Base-by-base conservation (phyloP, 1,139 yeast genomes). In the Candida smagusa region DNA sequence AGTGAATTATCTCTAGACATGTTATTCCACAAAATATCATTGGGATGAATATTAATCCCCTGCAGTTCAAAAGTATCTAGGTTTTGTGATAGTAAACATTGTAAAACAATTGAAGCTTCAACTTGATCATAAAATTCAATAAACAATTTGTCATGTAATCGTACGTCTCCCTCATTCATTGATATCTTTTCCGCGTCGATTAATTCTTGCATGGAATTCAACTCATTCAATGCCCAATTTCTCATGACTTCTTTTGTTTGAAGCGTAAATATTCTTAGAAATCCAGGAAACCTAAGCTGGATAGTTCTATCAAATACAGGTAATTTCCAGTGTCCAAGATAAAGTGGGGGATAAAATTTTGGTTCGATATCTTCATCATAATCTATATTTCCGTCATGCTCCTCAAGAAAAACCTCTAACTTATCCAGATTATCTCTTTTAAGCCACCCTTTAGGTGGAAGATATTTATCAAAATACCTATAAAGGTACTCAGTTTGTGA, bases 1-100 rank as follows among this genome's bases (percentile, higher is more conserved):
- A 63, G 45, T 6, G 63, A 56, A 33, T 66, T 63, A n/a, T 59
- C 56, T 3, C 66, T 44, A 0, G 68, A 53, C 2, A 81, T 39
- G 49, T 80, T 81, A 1, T 60, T 50, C 90, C 92, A 83, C 1
- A 77, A 54, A 1, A 84, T 61, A 50, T 81, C 87, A 8, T 64
- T 52, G 1, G 85, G 82, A 44, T 79, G 71, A 1, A 79, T 65
- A 13, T 74, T 80, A n/a, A 72, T 56, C 13, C 72, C 45, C 0
- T 71, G 65, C 25, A 59, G 59, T 43, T 67, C 71, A 50, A 77
- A 58, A 24, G 54, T 57, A 1, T 74, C 74, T 37, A 72, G 68
- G 6, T 57, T 50, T 30, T 65, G 63, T 0, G 77, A 65, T 2
- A 77, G 54, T 9, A 79, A 56, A 8, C 81, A 59, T 48, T 83